phyloP scores from a whole-genome alignment of 2,329 filamentous ascomycete species.

The Blastomyces gilchristii region DNA sequence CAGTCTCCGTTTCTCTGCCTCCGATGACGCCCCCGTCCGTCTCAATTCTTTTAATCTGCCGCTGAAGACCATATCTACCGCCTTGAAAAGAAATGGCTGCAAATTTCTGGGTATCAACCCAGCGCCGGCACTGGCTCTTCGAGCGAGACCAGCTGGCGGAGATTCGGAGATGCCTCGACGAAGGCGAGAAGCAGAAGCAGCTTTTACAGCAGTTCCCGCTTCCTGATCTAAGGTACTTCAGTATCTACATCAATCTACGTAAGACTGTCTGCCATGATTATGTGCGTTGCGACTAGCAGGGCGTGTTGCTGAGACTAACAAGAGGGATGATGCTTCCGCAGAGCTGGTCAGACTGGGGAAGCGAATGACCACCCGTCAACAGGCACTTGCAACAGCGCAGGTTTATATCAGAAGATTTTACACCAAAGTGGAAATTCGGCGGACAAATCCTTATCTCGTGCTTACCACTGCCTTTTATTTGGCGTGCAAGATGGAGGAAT shows the following conservation, averaged over 20 bases:
- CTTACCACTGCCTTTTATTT: constrained; percentile 90
- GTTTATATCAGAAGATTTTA: constrained; percentile 94
- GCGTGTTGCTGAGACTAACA: neutral
- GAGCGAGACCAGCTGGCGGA: constrained; percentile 67
- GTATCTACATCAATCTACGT: constrained; percentile 90
- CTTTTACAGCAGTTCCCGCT: constrained; percentile 70
- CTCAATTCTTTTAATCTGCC: neutral
- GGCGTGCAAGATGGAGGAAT: constrained; percentile 97
- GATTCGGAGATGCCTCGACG: constrained; percentile 65
- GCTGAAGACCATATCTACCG: neutral
- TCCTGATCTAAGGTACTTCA: constrained; percentile 69
- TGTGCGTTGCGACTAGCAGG: neutral
- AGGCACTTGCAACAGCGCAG: constrained; percentile 87
- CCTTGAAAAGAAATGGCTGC: constrained; percentile 57
- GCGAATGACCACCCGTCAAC: constrained; percentile 74
- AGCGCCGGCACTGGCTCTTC: constrained; percentile 84
- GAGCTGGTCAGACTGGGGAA: constrained; percentile 76
- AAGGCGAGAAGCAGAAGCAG: constrained; percentile 58
- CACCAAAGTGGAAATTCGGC: constrained; percentile 76
- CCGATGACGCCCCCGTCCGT: neutral
- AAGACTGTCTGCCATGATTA: constrained; percentile 26
- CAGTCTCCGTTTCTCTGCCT: neutral
- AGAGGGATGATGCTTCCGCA: constrained; percentile 26
- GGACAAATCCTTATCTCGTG: constrained; percentile 86
- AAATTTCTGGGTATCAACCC: constrained; percentile 94